Percentiles rank a stretch among this genome's conserved stretches.
Conservation (phyloP, 495 filamentous ascomycete genomes). For the Aspergillus ellipticus region DNA sequence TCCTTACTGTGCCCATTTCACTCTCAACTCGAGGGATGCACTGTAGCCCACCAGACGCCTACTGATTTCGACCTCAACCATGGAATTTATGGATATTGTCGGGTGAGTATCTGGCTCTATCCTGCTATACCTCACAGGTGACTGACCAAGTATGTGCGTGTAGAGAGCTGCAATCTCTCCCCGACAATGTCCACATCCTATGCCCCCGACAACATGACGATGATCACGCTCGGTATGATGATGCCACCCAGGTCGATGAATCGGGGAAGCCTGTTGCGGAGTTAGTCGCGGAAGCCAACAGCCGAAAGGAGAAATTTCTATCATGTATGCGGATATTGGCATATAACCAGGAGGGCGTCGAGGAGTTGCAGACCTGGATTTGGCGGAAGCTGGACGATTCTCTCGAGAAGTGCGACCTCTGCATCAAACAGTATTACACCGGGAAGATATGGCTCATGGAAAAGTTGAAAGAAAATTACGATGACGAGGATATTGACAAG, state of each 20-base stretch:
- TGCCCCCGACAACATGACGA: constrained; percentile 46
- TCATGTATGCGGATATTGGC: constrained; percentile 65
- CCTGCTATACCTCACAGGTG: neutral
- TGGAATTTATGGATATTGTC: constrained; percentile 45
- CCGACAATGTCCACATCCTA: constrained; percentile 45
- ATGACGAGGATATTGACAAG: constrained; percentile 57
- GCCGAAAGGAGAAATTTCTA: constrained; percentile 55
- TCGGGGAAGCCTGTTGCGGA: constrained; percentile 31
- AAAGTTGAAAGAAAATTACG: constrained; percentile 56
- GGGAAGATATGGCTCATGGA: constrained; percentile 60
- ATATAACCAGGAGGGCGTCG: constrained; percentile 58
- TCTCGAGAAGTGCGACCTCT: constrained; percentile 71
- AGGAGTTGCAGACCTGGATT: constrained; percentile 56
- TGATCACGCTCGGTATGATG: constrained; percentile 54
- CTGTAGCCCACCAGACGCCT: neutral
- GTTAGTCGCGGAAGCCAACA: constrained; percentile 44
- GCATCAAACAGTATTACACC: constrained; percentile 76
- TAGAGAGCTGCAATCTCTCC: constrained; percentile 45
- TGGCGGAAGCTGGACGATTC: constrained; percentile 47
- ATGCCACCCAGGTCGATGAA: constrained; percentile 30
- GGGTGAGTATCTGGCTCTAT: constrained; percentile 25
- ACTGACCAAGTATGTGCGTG: neutral
- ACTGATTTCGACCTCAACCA: constrained; percentile 12
- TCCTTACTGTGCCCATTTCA: neutral
- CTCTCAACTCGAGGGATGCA: constrained; percentile 14